These are phyloP conservation scores for Sarocladium strictum DNA, from an alignment of 2,329 filamentous ascomycete genomes.

Conservation along the genomic window DNA sequence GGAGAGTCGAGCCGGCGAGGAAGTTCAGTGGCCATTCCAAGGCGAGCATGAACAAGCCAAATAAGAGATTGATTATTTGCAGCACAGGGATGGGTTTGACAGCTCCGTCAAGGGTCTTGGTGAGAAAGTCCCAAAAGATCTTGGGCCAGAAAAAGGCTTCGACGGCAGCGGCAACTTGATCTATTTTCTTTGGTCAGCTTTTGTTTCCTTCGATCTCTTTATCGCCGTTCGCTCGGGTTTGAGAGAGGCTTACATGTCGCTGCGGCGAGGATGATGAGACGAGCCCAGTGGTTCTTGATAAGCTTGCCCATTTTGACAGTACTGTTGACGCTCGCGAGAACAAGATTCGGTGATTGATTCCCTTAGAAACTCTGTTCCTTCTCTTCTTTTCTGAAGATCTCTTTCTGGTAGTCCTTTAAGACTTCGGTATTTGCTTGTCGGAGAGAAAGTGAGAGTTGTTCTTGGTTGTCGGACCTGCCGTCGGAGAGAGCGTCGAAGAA, in stretches of 20 bases:
- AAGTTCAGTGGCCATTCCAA: slow-evolving; percentile 87
- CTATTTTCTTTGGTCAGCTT: slow-evolving; percentile 39
- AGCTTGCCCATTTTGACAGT: slow-evolving; percentile 75
- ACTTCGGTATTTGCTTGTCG: not conserved
- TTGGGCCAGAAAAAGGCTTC: slow-evolving; percentile 98
- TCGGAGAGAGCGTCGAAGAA: not conserved
- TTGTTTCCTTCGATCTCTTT: too few relatives aligned
- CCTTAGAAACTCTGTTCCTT: not conserved
- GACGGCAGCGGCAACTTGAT: slow-evolving; percentile 79
- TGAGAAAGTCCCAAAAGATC: slow-evolving; percentile 96
- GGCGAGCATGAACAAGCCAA: slow-evolving; percentile 71
- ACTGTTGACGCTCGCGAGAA: slow-evolving; percentile 5
- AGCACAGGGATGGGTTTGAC: slow-evolving; percentile 85
- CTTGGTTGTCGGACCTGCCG: slow-evolving; percentile 6
- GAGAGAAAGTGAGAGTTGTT: too few relatives aligned
- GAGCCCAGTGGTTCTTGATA: slow-evolving; percentile 99
- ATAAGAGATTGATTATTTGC: slow-evolving; percentile 82
- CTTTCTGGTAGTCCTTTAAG: slow-evolving; percentile 1
- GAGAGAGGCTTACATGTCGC: slow-evolving; percentile 60
- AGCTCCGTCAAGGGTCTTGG: slow-evolving; percentile 78
- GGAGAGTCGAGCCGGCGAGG: slow-evolving; percentile 70
- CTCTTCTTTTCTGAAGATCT: not conserved
- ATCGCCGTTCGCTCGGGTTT: too few relatives aligned
- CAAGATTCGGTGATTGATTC: not conserved
- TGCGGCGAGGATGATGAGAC: slow-evolving; percentile 85